A percentile compares a stretch with the other conserved stretches of the same genome.
Conservation (phyloP, 176 grass and related monocot species). For the Triticum dicoccoides region DNA sequence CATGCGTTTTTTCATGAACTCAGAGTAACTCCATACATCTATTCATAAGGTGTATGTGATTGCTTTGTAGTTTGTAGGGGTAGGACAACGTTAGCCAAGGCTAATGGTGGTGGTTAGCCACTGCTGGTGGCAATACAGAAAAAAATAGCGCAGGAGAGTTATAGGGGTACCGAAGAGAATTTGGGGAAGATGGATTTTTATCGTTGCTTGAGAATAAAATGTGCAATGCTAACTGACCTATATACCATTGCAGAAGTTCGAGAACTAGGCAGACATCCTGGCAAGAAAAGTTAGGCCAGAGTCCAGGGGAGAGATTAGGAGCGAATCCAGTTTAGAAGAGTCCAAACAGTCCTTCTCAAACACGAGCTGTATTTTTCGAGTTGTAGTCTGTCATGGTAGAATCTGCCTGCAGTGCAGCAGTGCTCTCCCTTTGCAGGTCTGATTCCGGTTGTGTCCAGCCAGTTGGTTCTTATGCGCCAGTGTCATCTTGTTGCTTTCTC, state of each 20-base stretch:
- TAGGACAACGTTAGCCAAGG: neutral
- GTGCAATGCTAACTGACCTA: neutral
- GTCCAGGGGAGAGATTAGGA: neutral
- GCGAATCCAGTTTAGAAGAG: constrained; percentile 5
- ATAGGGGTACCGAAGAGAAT: neutral
- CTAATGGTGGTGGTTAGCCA: neutral
- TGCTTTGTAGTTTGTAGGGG: neutral
- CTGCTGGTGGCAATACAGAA: neutral
- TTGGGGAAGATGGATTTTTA: neutral
- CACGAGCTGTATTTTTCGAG: neutral
- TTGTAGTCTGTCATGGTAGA: neutral
- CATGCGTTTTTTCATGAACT: constrained; percentile 1
- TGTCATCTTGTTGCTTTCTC: neutral
- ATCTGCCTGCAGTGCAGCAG: neutral
- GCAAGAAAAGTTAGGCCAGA: neutral
- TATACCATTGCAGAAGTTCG: neutral
- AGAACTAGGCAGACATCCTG: neutral
- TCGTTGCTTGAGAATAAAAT: neutral
- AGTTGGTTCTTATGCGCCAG: neutral
- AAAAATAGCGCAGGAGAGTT: neutral
- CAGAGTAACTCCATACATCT: neutral
- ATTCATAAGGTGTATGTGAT: neutral
- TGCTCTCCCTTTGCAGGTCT: neutral
- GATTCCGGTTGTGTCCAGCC: neutral
- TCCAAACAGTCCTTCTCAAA: neutral